phyloP scores from a whole-genome alignment of 352 stramenopile species.

The Phytophthora pluvialis region DNA sequence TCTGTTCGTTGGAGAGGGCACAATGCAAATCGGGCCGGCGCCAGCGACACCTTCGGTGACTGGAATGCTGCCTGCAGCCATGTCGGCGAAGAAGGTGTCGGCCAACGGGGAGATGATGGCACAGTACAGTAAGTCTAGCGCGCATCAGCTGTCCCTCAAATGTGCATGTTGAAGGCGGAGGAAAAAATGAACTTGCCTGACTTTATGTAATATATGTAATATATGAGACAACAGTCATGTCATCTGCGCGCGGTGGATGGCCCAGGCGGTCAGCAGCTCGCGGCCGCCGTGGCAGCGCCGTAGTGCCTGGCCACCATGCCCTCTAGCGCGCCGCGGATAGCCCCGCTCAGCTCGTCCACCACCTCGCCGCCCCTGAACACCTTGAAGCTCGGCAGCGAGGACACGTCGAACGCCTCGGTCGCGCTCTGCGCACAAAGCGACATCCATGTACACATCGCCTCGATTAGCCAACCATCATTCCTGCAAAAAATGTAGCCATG shows the following conservation, averaged over 20 bases:
- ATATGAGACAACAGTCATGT: conserved; percentile 35
- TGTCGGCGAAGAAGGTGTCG: neutral
- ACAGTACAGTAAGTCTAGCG: conserved; percentile 3
- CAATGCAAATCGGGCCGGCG: conserved; percentile 14
- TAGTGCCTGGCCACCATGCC: conserved; percentile 58
- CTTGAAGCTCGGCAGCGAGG: conserved; percentile 93
- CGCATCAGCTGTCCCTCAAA: conserved; percentile 2
- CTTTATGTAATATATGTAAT: conserved; percentile 17
- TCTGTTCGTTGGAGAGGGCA: conserved; percentile 28
- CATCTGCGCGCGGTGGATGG: conserved; percentile 5
- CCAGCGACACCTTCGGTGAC: conserved; percentile 7
- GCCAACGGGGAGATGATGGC: conserved; percentile 10
- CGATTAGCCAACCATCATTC: conserved; percentile 28
- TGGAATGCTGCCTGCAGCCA: conserved; percentile 12
- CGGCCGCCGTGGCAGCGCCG: conserved; percentile 2
- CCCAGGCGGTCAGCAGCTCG: conserved; percentile 17
- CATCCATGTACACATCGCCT: conserved; percentile 25
- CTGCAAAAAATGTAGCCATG: conserved; percentile 26
- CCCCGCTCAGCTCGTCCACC: conserved; percentile 86
- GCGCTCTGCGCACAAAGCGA: conserved; percentile 71
- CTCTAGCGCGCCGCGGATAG: conserved; percentile 64
- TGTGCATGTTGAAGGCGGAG: conserved; percentile 16
- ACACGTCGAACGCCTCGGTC: conserved; percentile 69
- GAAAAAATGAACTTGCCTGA: conserved; percentile 24
- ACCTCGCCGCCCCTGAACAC: conserved; percentile 89